Evolutionary conservation across 805 yeast genomes (phyloP).

Genomic region (Scheffersomyces ergatensis): DNA sequence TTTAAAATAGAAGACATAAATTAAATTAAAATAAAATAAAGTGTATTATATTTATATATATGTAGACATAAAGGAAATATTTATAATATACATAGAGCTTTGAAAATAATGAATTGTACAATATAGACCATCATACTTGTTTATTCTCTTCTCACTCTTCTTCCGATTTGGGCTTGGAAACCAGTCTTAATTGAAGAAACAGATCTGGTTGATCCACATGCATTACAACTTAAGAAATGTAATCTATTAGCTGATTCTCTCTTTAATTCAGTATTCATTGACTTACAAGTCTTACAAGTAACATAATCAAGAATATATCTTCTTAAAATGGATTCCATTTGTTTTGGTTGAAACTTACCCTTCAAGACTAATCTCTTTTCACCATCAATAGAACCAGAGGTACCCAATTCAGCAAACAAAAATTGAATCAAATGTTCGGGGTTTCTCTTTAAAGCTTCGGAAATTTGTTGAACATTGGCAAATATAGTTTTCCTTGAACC

Average conservation of each 20-base stretch:
- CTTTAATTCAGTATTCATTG: constrained; percentile 92
- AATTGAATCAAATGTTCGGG: constrained; percentile 97
- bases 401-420: constrained; percentile 97
- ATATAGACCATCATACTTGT: too few species aligned
- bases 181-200: constrained; percentile 98
- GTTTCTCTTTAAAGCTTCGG: constrained; percentile 91
- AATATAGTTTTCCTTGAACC: constrained; percentile 95
- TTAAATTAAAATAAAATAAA: neutral
- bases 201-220: constrained; percentile 96
- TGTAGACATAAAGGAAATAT: neutral
- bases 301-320: constrained; percentile 96
- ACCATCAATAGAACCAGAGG: constrained; percentile 98
- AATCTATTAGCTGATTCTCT: constrained; percentile 96
- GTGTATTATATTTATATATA: too few species aligned
- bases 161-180: constrained; percentile 97
- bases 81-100: neutral
- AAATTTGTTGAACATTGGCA: constrained; percentile 92
- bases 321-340: constrained; percentile 93
- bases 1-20: neutral
- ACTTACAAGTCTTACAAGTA: constrained; percentile 98
- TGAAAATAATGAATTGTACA: neutral
- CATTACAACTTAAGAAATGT: constrained; percentile 95
- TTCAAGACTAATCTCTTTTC: constrained; percentile 94
- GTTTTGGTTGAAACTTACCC: constrained; percentile 98
- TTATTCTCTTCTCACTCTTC: constrained; percentile 63